Evolutionary conservation across 495 filamentous ascomycete genomes (phyloP).

Genomic region (Ramalina peruviana): DNA sequence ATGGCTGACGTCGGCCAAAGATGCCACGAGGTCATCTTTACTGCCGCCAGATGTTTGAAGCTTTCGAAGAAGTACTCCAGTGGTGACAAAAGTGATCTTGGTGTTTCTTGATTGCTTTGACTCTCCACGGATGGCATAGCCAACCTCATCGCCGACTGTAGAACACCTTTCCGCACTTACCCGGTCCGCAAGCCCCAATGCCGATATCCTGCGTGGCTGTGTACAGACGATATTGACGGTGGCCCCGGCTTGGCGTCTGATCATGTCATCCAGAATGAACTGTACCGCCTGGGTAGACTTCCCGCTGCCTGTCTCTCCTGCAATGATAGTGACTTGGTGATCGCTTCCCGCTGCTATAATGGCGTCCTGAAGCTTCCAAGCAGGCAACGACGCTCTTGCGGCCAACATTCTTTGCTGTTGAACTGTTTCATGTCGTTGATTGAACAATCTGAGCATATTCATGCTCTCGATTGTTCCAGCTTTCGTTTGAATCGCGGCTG

Average conservation of each 20-base stretch:
- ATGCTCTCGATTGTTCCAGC: conserved; percentile 25
- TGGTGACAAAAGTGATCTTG: conserved; percentile 91
- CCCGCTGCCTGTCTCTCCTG: conserved; percentile 90
- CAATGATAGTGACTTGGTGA: conserved; percentile 87
- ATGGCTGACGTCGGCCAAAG: conserved; percentile 80
- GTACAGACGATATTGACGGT: conserved; percentile 90
- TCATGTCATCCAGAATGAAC: conserved; percentile 88
- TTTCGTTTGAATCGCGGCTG: conserved; percentile 23
- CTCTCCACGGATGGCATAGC: conserved; percentile 90
- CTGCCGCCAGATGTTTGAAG: conserved; percentile 75
- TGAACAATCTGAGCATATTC: conserved; percentile 34
- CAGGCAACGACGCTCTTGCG: conserved; percentile 61
- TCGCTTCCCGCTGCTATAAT: conserved; percentile 58
- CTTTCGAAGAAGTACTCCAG: conserved; percentile 82
- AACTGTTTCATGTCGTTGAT: conserved; percentile 36
- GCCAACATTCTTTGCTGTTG: conserved; percentile 56
- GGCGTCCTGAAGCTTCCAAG: conserved; percentile 67
- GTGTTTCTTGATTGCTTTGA: conserved; percentile 56
- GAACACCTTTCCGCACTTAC: conserved; percentile 85
- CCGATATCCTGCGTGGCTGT: conserved; percentile 88
- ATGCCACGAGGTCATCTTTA: conserved; percentile 60
- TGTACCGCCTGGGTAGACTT: conserved; percentile 97
- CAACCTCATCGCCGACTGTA: conserved; percentile 72
- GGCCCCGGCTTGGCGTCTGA: conserved; percentile 55
- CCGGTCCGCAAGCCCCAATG: conserved; percentile 82